Conservation (phyloP, 768 basidiomycete species). For the Boletus subcaerulescens region DNA sequence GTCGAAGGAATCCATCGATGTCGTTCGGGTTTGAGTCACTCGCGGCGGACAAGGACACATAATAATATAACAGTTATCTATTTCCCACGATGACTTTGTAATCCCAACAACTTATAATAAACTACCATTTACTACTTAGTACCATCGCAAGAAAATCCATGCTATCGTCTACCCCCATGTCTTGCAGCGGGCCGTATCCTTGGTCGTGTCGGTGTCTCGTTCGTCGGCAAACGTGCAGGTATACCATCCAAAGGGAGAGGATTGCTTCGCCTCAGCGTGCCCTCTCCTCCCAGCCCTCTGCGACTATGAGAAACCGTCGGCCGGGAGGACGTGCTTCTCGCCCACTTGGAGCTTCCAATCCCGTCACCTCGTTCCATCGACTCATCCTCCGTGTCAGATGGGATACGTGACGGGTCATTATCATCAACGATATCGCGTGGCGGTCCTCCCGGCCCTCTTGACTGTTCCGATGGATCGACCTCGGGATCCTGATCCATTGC, state of each 20-base stretch:
- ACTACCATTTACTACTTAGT: too few relatives aligned
- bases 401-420: conserved; percentile 24
- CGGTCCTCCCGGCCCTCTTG: conserved; percentile 25
- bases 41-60: not conserved
- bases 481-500: conserved; percentile 70
- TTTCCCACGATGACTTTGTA: conserved; percentile 25
- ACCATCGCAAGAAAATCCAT: not conserved
- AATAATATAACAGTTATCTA: conserved; percentile 20
- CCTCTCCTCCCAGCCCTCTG: conserved; percentile 19
- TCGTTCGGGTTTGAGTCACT: conserved; percentile 17
- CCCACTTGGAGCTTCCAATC: conserved; percentile 30
- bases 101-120: not conserved
- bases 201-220: conserved; percentile 64
- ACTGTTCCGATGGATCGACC: conserved; percentile 32
- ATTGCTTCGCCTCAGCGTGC: conserved; percentile 26
- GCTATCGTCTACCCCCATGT: conserved; percentile 44
- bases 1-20: conserved; percentile 74
- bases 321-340: conserved; percentile 22
- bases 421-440: conserved; percentile 28
- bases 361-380: conserved; percentile 31
- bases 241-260: conserved; percentile 29
- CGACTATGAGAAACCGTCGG: conserved; percentile 13
- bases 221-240: conserved; percentile 37
- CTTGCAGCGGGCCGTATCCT: conserved; percentile 44
- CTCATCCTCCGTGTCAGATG: conserved; percentile 32